Percentiles rank a stretch among this genome's conserved stretches.
phyloP scores from a whole-genome alignment of 345 rosid genomes.

The Hirschfeldia incana region DNA sequence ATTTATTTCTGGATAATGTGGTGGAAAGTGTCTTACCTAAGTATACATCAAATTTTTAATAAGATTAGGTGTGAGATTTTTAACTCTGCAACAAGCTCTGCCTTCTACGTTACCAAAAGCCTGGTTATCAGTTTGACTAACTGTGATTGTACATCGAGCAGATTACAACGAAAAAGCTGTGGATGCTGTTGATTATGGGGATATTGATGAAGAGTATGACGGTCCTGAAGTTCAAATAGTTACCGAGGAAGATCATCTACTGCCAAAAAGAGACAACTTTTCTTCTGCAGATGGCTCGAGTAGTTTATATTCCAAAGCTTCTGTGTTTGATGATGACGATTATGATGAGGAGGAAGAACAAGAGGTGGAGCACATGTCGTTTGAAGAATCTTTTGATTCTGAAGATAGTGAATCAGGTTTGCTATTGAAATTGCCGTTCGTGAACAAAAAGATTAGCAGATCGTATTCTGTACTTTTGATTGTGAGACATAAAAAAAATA shows the following conservation, averaged over 20 bases:
- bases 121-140: conserved; percentile 19
- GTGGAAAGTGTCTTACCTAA: neutral
- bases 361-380: conserved; percentile 46
- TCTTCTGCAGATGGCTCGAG: conserved; percentile 51
- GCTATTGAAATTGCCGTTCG: conserved; percentile 3
- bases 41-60: neutral
- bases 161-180: conserved; percentile 87
- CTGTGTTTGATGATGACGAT: conserved; percentile 82
- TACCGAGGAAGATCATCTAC: conserved; percentile 76
- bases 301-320: conserved; percentile 44
- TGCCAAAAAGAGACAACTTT: conserved; percentile 66
- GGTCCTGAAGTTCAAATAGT: conserved; percentile 80
- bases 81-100: neutral
- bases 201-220: conserved; percentile 90
- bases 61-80: neutral
- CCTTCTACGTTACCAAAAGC: neutral
- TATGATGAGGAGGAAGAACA: conserved; percentile 88
- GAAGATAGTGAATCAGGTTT: conserved; percentile 52
- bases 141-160: conserved; percentile 40
- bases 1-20: neutral
- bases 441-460: conserved; percentile 5
- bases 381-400: conserved; percentile 46
- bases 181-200: conserved; percentile 91
- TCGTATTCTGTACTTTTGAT: neutral
- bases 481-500: conserved; percentile 41